Evolutionary conservation across 768 basidiomycete genomes (phyloP), one percentile per base, ranked within the genome.

Genomic region (Chlorophyllum brunneum): DNA sequence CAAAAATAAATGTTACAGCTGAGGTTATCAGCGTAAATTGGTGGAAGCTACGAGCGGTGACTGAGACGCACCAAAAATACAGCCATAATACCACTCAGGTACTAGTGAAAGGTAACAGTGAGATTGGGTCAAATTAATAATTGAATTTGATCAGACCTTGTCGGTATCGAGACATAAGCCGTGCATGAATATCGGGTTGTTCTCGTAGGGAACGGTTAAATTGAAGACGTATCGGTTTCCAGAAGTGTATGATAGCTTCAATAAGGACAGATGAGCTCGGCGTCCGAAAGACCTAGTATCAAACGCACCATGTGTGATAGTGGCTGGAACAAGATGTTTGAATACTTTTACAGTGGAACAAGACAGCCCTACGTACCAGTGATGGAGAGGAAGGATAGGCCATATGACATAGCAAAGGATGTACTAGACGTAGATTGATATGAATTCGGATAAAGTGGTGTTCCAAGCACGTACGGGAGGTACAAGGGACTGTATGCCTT

Each of bases 51-150:
- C 27, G 2, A 11, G 2, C n/a, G 22, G 29, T 15, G 20, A 18
- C 7, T 5, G 20, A 6, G 18, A 60, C 69, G 11, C 49, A 73
- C 74, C 66, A 60, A 72, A 74, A 62, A 81, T 76, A 66, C 70
- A 67, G 61, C 65, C 59, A 67, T 86, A 86, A 70, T 82, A 83
- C 78, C 77, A 84, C 40, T 80, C 77, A 1, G 82, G 83, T 24
- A 84, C 82, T 81, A 43, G 5, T 63, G 58, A 64, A 38, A 27
- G 22, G 11, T 33, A 26, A 13, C 29, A 34, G 26, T 36, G 29
- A 29, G 18, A 54, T 29, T 23, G 7, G 22, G 23, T 22, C 22
- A 34, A 7, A 36, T 27, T 20, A 40, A 38, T 24, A 55, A 42
- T 36, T 2, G 29, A n/a, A 37, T 40, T 9, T 10, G 22, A 33